Evolutionary conservation across 352 stramenopile genomes (phyloP), one percentile per base, ranked within the genome.

Genomic region (Vaucheria bursata): DNA sequence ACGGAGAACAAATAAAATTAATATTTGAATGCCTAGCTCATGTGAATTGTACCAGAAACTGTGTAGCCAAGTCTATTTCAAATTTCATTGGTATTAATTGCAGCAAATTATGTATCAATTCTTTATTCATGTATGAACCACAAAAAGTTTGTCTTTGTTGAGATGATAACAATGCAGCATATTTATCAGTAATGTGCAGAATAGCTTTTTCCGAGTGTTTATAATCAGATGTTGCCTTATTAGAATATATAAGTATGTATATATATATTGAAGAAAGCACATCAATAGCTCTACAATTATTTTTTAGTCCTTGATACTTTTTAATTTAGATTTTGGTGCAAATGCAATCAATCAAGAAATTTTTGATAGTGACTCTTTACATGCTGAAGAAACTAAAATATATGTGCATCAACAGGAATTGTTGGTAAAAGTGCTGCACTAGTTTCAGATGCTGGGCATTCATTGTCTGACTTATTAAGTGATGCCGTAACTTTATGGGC

Each of bases 401-500:
- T n/a, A n/a, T n/a, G n/a, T n/a, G n/a, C n/a, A n/a, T n/a, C n/a
- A n/a, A n/a, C n/a, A 37, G 79, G 79, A 31, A 83, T 86, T 1
- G 81, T 94, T 0, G 90, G 90, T 31, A 89, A 94, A 84, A 97
- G 91, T 18, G 94, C 88, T 6, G 94, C 91, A 31, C 85, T 98
- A 75, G 87, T 98, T 35, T 93, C 94, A 1, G 95, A 98, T 84
- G 94, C 95, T 0, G 93, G 90, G 25, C 95, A 98, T 87, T 97
- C 91, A 8, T 80, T 98, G 1, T 96, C 89, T 5, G 95, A 98
- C 87, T 86, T 98, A 68, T 87, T 98, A 39, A 95, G 88, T 33
- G 95, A 98, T 81, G 91, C 97, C 79, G 93, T 98, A 39, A 98
- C 95, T 32, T 85, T 98, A 1, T 97, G 90, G 90, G 92, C 89